A percentile compares a stretch with the other conserved stretches of the same genome.
Evolutionary conservation across 495 filamentous ascomycete genomes (phyloP).

Genomic region (Neurospora sublineolata): DNA sequence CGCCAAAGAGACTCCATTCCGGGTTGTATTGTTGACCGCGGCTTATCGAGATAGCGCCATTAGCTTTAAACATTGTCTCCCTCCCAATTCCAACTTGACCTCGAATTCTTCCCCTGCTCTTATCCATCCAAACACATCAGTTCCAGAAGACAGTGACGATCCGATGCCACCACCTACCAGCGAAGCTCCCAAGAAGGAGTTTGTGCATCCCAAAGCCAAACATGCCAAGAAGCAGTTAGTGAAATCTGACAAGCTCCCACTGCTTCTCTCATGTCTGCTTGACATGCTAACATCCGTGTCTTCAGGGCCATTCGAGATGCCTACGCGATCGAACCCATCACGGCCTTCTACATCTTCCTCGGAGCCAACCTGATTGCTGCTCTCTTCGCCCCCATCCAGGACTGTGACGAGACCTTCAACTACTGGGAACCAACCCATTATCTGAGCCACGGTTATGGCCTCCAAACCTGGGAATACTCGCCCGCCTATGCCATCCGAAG

Average conservation of each 20-base stretch:
- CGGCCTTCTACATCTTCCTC: conserved; percentile 68
- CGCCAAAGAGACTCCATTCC: neutral
- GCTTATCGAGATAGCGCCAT: neutral
- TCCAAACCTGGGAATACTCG: conserved; percentile 99
- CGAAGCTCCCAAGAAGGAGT: conserved; percentile 17
- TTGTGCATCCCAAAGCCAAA: conserved; percentile 32
- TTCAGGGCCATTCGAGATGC: conserved; percentile 39
- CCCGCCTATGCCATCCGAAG: conserved; percentile 91
- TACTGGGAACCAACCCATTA: conserved; percentile 99
- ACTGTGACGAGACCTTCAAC: conserved; percentile 98
- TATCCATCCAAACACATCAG: neutral
- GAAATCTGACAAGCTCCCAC: neutral
- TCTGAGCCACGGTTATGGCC: conserved; percentile 78
- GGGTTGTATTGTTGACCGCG: neutral
- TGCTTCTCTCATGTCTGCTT: neutral
- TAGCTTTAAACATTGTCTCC: neutral
- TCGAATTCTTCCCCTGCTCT: neutral
- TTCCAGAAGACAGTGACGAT: neutral
- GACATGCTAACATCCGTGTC: conserved; percentile 8
- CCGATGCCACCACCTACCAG: conserved; percentile 24
- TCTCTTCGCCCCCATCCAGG: conserved; percentile 82
- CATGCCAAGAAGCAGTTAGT: conserved; percentile 37
- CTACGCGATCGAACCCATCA: conserved; percentile 58
- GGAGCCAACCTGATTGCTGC: conserved; percentile 63
- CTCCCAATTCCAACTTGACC: neutral